These are phyloP conservation scores for Trichoderma simmonsii DNA, from an alignment of 2,329 filamentous ascomycete genomes.

Conservation along the genomic window DNA sequence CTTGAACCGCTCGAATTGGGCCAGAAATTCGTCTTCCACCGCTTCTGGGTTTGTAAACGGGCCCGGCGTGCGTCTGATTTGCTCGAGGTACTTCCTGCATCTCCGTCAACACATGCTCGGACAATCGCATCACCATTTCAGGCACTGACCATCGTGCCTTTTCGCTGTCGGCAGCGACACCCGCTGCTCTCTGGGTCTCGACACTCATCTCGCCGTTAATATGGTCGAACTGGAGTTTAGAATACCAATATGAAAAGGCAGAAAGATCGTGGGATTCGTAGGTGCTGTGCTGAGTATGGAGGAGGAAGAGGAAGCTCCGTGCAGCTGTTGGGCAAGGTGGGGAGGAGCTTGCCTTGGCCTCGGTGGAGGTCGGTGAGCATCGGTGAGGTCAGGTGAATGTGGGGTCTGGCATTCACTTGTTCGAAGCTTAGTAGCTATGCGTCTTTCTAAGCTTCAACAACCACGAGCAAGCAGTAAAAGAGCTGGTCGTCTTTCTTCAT, in stretches of 20 bases:
- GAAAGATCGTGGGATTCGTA: background rate
- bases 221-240: background rate
- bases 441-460: background rate
- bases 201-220: constrained; percentile 26
- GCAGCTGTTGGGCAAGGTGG: constrained; percentile 3
- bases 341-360: background rate
- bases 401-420: constrained; percentile 25
- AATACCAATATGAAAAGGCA: background rate
- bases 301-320: background rate
- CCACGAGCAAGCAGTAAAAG: background rate
- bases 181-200: constrained; percentile 21
- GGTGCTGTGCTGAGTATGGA: background rate
- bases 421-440: background rate
- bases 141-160: constrained; percentile 35
- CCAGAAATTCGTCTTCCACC: constrained; percentile 50
- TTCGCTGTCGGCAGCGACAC: constrained; percentile 24
- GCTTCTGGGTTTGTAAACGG: constrained; percentile 72
- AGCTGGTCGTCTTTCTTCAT: background rate
- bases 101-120: constrained; percentile 19
- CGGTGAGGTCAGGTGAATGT: constrained; percentile 35
- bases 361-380: constrained; percentile 24
- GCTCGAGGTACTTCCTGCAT: constrained; percentile 77
- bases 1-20: constrained; percentile 66
- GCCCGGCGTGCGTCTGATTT: constrained; percentile 70
- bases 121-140: constrained; percentile 3